Conservation (phyloP, 441 rosid species). For the Populus hybrid region DNA sequence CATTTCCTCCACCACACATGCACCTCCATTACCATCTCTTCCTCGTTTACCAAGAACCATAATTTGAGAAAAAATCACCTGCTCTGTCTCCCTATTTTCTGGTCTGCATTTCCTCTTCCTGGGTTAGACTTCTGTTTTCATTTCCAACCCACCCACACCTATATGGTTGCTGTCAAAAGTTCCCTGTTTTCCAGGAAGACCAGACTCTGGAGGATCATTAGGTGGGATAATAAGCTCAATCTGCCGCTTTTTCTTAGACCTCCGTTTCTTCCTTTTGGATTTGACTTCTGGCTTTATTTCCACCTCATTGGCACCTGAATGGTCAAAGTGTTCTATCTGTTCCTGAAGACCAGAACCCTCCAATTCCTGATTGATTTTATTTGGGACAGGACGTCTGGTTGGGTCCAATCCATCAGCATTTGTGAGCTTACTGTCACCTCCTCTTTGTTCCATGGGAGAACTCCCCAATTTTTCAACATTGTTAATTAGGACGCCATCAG, state of each 20-base stretch:
- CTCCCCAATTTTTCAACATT: background rate
- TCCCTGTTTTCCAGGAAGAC: background rate
- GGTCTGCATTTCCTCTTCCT: background rate
- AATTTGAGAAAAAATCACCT: too few relatives aligned
- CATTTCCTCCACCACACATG: too few relatives aligned
- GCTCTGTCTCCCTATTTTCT: background rate
- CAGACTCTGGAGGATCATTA: too few relatives aligned
- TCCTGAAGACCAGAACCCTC: background rate
- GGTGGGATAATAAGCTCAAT: too few relatives aligned
- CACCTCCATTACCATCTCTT: background rate
- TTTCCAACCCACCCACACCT: background rate
- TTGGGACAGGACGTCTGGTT: background rate
- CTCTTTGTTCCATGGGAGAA: too few relatives aligned
- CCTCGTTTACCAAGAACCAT: too few relatives aligned
- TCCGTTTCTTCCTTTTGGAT: slow-evolving; percentile 2
- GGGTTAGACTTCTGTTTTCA: background rate
- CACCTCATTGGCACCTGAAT: background rate
- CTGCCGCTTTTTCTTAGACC: background rate
- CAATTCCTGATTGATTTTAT: background rate
- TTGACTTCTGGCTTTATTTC: background rate
- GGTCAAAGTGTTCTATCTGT: background rate
- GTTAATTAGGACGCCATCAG: background rate
- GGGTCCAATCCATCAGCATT: background rate
- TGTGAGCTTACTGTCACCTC: too few relatives aligned
- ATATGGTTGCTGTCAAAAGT: background rate